These are phyloP conservation scores for Quercus parvula DNA, from an alignment of 306 rosid species.

Conservation along the genomic window DNA sequence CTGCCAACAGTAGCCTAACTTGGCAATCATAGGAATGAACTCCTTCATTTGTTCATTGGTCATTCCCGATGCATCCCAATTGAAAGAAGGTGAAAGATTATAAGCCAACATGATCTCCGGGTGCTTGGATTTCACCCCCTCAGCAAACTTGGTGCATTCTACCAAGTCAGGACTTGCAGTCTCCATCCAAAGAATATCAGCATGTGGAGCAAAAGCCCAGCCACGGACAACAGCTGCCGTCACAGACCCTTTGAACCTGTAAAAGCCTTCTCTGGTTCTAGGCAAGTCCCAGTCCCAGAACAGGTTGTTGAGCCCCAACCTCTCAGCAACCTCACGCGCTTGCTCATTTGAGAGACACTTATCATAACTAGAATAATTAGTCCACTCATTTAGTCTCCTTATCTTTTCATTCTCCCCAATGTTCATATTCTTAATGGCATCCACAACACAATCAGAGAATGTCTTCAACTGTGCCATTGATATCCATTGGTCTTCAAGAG, in stretches of 20 bases:
- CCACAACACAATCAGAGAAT: conserved; percentile 64
- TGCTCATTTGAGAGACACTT: conserved; percentile 70
- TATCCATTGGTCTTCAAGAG: conserved; percentile 71
- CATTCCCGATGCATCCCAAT: conserved; percentile 99
- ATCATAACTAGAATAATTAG: conserved; percentile 37
- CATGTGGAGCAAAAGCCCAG: conserved; percentile 72
- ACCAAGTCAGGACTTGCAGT: conserved; percentile 61
- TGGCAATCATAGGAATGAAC: conserved; percentile 79
- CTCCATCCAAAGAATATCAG: conserved; percentile 95
- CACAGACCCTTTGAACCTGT: conserved; percentile 80
- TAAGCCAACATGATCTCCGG: conserved; percentile 79
- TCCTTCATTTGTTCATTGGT: conserved; percentile 66
- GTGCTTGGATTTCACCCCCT: conserved; percentile 53
- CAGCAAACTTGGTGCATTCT: conserved; percentile 72
- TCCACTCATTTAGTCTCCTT: conserved; percentile 69
- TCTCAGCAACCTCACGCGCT: conserved; percentile 59
- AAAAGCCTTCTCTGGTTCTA: conserved; percentile 95
- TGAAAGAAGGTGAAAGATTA: conserved; percentile 92
- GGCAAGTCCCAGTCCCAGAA: conserved; percentile 98
- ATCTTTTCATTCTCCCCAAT: conserved; percentile 50
- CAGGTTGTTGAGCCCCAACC: conserved; percentile 55
- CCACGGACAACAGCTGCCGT: conserved; percentile 79
- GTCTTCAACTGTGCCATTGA: conserved; percentile 71
- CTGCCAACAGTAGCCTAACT: conserved; percentile 88
- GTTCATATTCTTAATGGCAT: conserved; percentile 54